Evolutionary conservation across 2,329 filamentous ascomycete species (phyloP), one percentile per base, ranked within the genome.

Genomic region (Cladosporium sp.): DNA sequence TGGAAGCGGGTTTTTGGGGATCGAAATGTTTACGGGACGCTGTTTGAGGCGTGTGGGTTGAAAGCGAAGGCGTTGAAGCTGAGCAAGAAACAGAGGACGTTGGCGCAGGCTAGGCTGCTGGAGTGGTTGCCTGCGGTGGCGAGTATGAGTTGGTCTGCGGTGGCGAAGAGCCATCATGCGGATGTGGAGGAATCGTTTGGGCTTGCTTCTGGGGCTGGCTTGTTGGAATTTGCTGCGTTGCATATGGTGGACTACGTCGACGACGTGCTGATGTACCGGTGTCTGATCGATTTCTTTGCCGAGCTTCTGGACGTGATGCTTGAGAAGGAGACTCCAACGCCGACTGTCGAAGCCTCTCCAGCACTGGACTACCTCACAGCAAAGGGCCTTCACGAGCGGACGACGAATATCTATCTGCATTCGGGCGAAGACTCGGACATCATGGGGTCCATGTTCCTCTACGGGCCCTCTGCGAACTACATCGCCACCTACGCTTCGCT

Each of bases 1-100:
- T 84, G 81, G 82, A 77, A 80, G 61, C 76, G 82, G 14, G 59
- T 85, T 1, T 84, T 85, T 59, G 73, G 74, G 2, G 82, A 85
- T 57, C 75, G 72, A 54, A 75, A 83, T 60, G 74, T 84, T 6
- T 83, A 83, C 58, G 71, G 70, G 1, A 68, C 76, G 7, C 70
- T 84, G 32, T 85, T 81, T 66, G 74, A 76, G 31, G 70, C 77
- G 48, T 82, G 77, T 60, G 78, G 75, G 56, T 66, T 77, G 40
- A 67, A 67, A 8, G 58, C 64, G 42, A 66, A 66, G 3, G 59
- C 72, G 28, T 31, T 50, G 31, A 64, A 67, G 46, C 61, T 78
- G 13, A 74, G 69, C 57, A 78, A 76, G 58, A 73, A 72, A 49
- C 73, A 80, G 52, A 80, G 74, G 58, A 81, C 82, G 0, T 70